These are phyloP conservation scores for Eucalyptus guilfoylei DNA, from an alignment of 345 rosid species.

Conservation along the genomic window DNA sequence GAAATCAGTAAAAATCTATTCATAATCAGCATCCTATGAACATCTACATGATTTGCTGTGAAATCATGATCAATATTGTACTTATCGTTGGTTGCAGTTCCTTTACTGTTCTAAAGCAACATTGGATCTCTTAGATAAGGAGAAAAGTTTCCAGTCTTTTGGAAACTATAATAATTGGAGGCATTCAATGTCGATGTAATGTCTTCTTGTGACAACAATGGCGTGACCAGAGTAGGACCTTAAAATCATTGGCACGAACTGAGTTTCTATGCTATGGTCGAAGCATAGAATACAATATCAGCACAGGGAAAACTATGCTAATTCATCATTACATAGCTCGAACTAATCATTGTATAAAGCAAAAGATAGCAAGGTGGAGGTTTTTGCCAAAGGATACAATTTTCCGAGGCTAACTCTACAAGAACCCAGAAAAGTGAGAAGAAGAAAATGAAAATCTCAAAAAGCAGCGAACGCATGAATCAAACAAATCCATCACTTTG, in stretches of 20 bases:
- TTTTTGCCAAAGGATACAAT: slow-evolving; percentile 22
- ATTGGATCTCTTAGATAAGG: not conserved
- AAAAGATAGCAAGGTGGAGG: slow-evolving; percentile 1
- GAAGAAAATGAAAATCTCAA: slow-evolving; percentile 3
- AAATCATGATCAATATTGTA: not conserved
- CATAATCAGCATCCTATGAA: not conserved
- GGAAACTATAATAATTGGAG: not conserved
- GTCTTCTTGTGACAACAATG: not conserved
- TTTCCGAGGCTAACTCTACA: slow-evolving; percentile 38
- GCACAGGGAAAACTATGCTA: not conserved
- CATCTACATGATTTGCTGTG: not conserved
- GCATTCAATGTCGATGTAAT: not conserved
- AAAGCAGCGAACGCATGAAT: slow-evolving; percentile 33
- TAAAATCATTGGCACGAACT: not conserved
- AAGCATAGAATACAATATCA: not conserved
- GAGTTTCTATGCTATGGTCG: not conserved
- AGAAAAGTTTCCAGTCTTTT: not conserved
- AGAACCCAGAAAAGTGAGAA: slow-evolving; percentile 3
- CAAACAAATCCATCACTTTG: slow-evolving; percentile 31
- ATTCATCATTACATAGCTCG: slow-evolving; percentile 14
- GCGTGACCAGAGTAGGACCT: not conserved
- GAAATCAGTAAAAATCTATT: not conserved
- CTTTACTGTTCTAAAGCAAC: not conserved
- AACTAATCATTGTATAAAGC: slow-evolving; percentile 9
- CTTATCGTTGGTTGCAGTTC: not conserved